A percentile compares a stretch with the other conserved stretches of the same genome.
phyloP scores from a whole-genome alignment of 306 rosid species.

The Quercus variabilis region DNA sequence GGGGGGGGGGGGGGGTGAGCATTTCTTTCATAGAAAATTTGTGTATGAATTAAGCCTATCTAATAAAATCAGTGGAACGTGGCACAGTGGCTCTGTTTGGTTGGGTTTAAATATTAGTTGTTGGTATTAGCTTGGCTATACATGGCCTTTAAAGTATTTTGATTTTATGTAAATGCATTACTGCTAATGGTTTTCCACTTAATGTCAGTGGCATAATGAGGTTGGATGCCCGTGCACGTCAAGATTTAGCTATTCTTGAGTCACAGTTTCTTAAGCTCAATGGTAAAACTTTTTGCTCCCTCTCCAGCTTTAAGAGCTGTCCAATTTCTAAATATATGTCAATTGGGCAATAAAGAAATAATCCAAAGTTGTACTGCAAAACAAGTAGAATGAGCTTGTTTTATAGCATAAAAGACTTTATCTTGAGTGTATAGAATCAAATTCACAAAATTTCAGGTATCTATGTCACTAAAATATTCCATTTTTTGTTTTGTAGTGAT shows the following conservation, averaged over 20 bases:
- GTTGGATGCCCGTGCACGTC: conserved; percentile 83
- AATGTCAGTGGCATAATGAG: conserved; percentile 82
- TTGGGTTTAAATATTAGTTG: not conserved
- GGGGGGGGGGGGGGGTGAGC: not conserved
- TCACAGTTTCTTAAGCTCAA: conserved; percentile 83
- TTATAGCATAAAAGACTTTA: not conserved
- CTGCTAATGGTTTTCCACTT: conserved; percentile 23
- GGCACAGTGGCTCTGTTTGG: not conserved
- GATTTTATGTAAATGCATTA: conserved; percentile 7
- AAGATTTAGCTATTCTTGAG: conserved; percentile 87
- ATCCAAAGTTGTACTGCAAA: not conserved
- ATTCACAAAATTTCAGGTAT: too few relatives aligned
- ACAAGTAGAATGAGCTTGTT: not conserved
- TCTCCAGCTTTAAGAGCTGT: conserved; percentile 1
- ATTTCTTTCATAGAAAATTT: not conserved
- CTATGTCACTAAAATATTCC: not conserved
- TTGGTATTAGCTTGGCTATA: not conserved
- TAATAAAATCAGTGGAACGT: not conserved
- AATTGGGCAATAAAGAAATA: not conserved
- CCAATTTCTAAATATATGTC: conserved; percentile 1
- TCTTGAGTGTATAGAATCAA: not conserved
- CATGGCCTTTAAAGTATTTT: not conserved
- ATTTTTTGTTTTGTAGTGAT: not conserved
- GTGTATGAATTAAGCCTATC: too few relatives aligned
- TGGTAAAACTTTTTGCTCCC: conserved; percentile 44